Percentiles rank a stretch among this genome's conserved stretches.
These are phyloP conservation scores for Leccinum variabile DNA, from an alignment of 1,284 basidiomycete species.

Conservation along the genomic window DNA sequence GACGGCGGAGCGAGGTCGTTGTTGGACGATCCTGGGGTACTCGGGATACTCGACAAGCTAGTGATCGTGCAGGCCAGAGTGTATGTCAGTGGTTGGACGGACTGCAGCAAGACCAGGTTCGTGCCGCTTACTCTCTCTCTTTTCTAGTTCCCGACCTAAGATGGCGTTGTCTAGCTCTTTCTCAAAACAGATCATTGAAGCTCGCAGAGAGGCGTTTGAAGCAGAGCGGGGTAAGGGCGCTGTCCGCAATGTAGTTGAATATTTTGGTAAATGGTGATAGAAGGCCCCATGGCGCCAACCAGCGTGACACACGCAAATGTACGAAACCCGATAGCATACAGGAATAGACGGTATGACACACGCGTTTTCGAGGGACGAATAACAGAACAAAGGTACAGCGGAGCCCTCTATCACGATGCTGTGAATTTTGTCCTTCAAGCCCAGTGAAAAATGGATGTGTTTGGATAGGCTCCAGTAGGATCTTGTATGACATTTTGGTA, in stretches of 20 bases:
- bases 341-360: constrained; percentile 28
- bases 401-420: constrained; percentile 26
- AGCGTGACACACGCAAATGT: background rate
- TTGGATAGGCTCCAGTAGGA: too few relatives aligned
- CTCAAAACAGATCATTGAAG: constrained; percentile 31
- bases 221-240: constrained; percentile 1
- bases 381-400: background rate
- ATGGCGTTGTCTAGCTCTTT: constrained; percentile 13
- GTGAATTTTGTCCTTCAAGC: too few relatives aligned
- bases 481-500: too few relatives aligned
- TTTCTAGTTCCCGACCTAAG: background rate
- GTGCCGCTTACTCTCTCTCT: constrained; percentile 7
- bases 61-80: constrained; percentile 43
- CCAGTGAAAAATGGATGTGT: too few relatives aligned
- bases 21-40: constrained; percentile 45
- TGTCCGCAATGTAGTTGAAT: too few relatives aligned
- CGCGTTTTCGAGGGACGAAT: constrained; percentile 34
- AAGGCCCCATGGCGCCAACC: background rate
- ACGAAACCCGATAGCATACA: constrained; percentile 32
- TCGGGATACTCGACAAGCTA: constrained; percentile 52
- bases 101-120: constrained; percentile 37
- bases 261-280: constrained; percentile 5
- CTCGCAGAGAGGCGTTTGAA: constrained; percentile 17
- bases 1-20: constrained; percentile 26
- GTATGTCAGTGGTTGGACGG: constrained; percentile 45